Base-by-base conservation (phyloP, 768 basidiomycete species). In the Dacryopinax primogenitus region DNA sequence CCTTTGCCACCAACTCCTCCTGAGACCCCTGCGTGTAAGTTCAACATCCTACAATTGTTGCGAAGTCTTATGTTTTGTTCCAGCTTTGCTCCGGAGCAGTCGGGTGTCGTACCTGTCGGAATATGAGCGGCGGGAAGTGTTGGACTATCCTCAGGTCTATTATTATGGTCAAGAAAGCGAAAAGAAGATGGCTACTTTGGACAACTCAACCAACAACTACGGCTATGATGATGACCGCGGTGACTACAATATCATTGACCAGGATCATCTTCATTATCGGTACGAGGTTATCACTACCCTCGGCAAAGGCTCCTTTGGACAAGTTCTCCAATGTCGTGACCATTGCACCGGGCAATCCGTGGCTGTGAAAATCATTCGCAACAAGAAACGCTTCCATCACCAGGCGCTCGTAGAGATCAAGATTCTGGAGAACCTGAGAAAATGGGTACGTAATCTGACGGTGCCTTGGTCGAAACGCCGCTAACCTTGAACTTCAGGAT, bases 401-500 rank as follows among this genome's bases (percentile, higher is more conserved):
- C 96, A 98, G 74, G 96, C 95, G 0, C 75, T 98, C 45, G 94
- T 98, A n/a, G 96, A 98, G 77, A 95, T 98, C 77, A 97, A 97
- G 77, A 97, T 99, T 66, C 78, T 99, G 68, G 92, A 97, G 70
- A 97, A 90, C 73, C 80, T 98, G 69, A 85, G 90, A 33, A 92
- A 94, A 89, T 98, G 96, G 96, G 94, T 92, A 71, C 65, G 87
- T 78, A n/a, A 1, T n/a, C 6, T 30, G 21, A 32, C 6, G 28
- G 65, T 1, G 30, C 47, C 64, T 63, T 7, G 26, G 45, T 0
- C 7, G 1, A 12, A 34, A 44, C 12, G 1, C 36, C 33, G 15
- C 39, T 23, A 23, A 44, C 41, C 16, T 6, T 18, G 4, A 44
- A 23, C n/a, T n/a, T n/a, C 41, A 98, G 94, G 96, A 99, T 71